phyloP scores from a whole-genome alignment of 2,329 filamentous ascomycete genomes.

The Parasarocladium wereldwijsianum region DNA sequence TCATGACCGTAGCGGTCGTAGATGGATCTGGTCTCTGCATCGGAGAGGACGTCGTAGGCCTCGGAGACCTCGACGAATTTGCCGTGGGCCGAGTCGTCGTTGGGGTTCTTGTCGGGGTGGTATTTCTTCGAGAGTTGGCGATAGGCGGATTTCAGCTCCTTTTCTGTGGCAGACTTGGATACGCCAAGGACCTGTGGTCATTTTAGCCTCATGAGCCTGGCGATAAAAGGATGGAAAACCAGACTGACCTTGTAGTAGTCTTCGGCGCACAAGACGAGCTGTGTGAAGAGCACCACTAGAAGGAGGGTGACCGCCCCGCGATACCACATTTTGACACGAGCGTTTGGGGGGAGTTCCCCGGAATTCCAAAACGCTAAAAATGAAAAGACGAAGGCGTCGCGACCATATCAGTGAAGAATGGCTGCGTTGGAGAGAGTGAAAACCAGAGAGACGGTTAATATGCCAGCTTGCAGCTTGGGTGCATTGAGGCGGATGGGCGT shows the following conservation, averaged over 20 bases:
- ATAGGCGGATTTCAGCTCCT: conserved; percentile 89
- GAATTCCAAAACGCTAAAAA: background rate
- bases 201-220: background rate
- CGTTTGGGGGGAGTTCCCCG: conserved; percentile 7
- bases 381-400: too few species aligned
- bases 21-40: conserved; percentile 65
- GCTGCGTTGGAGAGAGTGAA: too few species aligned
- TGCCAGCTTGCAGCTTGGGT: too few species aligned
- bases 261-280: conserved; percentile 43
- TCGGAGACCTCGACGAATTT: conserved; percentile 92
- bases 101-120: conserved; percentile 98
- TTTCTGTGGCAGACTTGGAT: conserved; percentile 63
- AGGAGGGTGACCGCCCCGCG: conserved; percentile 29
- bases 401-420: too few species aligned
- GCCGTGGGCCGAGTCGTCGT: conserved; percentile 63
- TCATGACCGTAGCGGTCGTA: conserved; percentile 95
- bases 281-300: conserved; percentile 36
- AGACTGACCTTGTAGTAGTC: conserved; percentile 63
- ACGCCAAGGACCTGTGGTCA: conserved; percentile 57
- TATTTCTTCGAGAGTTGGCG: conserved; percentile 84
- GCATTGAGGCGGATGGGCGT: too few species aligned
- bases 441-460: too few species aligned
- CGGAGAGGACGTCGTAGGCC: conserved; percentile 84
- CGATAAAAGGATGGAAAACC: background rate
- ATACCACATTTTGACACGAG: conserved; percentile 32